Conservation (phyloP, 2,329 filamentous ascomycete species). For the Tolypocladium paradoxum region DNA sequence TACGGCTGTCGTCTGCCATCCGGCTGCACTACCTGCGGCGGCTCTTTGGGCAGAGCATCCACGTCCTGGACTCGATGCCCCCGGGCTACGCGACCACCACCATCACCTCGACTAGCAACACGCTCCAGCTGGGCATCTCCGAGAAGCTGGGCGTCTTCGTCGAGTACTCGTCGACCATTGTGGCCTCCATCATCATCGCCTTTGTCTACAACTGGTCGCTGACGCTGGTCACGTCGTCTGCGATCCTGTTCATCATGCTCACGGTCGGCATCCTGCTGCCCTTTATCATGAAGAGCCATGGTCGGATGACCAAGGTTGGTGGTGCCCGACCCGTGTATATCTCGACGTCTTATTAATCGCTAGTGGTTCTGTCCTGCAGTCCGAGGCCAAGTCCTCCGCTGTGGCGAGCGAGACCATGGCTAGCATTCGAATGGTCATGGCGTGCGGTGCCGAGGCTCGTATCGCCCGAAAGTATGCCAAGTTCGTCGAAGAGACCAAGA, state of each 20-base stretch:
- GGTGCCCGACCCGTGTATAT: too few species aligned
- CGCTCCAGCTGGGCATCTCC: conserved; percentile 53
- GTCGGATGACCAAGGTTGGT: conserved; percentile 28
- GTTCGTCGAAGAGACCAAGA: conserved; percentile 44
- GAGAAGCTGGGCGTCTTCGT: conserved; percentile 51
- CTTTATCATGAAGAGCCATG: conserved; percentile 42
- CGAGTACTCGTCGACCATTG: conserved; percentile 42
- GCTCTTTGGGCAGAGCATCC: conserved; percentile 55
- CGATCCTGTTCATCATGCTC: conserved; percentile 44
- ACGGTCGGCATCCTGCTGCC: conserved; percentile 39
- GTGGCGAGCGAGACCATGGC: conserved; percentile 51
- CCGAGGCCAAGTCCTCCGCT: conserved; percentile 46
- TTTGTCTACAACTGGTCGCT: conserved; percentile 48
- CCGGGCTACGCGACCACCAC: conserved; percentile 50
- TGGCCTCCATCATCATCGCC: conserved; percentile 42
- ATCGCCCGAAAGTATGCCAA: conserved; percentile 41
- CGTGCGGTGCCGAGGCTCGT: conserved; percentile 48
- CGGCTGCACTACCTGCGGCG: conserved; percentile 53
- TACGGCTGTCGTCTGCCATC: conserved; percentile 49
- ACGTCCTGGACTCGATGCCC: conserved; percentile 56
- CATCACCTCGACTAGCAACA: conserved; percentile 54
- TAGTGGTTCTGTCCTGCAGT: conserved; percentile 7
- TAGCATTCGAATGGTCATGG: conserved; percentile 50
- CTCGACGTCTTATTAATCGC: neutral
- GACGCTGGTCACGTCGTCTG: conserved; percentile 46